Base-by-base conservation (phyloP, 768 basidiomycete genomes). In the Boletellus ananiceps region DNA sequence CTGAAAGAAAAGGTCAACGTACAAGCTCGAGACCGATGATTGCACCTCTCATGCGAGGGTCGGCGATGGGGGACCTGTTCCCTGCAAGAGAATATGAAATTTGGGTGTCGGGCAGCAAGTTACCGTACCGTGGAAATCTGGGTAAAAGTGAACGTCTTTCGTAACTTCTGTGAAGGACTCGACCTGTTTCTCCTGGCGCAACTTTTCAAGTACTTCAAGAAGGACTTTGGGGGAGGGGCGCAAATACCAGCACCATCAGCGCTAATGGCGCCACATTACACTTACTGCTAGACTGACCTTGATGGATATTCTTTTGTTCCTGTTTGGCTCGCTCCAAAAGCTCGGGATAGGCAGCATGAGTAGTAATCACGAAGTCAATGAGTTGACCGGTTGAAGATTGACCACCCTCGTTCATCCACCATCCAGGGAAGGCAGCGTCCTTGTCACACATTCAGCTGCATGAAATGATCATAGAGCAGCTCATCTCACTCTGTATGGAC, bases 391-490 rank as follows among this genome's bases (percentile, higher is more conserved):
- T 99, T 1, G 93, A 94, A 8, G 93, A 96, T 69, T 99, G 96
- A 2, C 96, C 96, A 34, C 95, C 96, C 69, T 99, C 96, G 61
- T 94, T 99, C 93, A 97, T 96, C 96, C 95, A 99, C 86, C 91
- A 94, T 15, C 86, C 92, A 37, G 84, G 84, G 70, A 97, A 93
- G 29, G 94, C 78, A 6, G 92, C 84, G 61, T 97, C 86, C 81
- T 89, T 56, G 41, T 29, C 36, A 54, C 6, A 16, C 16, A 37
- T 14, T 55, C 29, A 47, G 36, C 6, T 55, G 57, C n/a, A 16
- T 19, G 8, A 11, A 18, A 18, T 40, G 5, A 18, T n/a, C 9
- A 42, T 34, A 50, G 43, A 40, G 18, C 12, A 27, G 4, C 12
- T 46, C 13, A 9, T 19, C 63, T 57, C 49, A 83, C 86, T 70